Conservation (phyloP, 2,329 filamentous ascomycete species). For the Apiospora koreana region DNA sequence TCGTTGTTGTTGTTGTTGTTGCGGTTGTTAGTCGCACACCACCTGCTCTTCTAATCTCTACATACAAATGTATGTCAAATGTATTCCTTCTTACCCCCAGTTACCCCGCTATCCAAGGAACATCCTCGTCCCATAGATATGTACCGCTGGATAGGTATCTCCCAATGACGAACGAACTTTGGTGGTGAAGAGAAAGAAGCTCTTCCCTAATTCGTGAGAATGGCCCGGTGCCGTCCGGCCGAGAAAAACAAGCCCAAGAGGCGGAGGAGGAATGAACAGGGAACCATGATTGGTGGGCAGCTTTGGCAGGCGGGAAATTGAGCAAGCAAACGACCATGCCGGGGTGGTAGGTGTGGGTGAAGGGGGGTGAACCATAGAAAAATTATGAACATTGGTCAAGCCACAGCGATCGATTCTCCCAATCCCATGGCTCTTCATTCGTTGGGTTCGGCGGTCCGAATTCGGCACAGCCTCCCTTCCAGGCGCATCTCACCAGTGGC, state of each 20-base stretch:
- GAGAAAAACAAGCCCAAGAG: not conserved
- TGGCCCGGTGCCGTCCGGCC: constrained; percentile 2
- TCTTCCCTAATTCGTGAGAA: not conserved
- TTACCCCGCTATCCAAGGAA: not conserved
- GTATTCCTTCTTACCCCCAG: not conserved
- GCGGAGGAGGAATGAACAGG: not conserved
- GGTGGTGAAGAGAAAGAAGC: not conserved
- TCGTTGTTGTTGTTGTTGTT: too few species aligned
- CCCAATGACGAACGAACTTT: not conserved
- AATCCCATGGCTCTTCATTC: not conserved
- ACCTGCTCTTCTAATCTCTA: not conserved
- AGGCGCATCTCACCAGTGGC: not conserved
- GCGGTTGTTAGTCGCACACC: not conserved
- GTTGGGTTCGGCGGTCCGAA: not conserved
- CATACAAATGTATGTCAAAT: too few species aligned
- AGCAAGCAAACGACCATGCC: too few species aligned
- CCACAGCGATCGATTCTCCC: constrained; percentile 1
- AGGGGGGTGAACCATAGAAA: not conserved
- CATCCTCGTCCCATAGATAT: not conserved
- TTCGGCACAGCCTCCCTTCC: not conserved
- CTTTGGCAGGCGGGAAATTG: too few species aligned
- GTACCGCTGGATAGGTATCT: too few species aligned
- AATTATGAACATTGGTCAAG: not conserved
- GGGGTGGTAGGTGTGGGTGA: too few species aligned
- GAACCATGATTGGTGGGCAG: not conserved